phyloP scores from a whole-genome alignment of 208 protist species.

The Trypanosoma caninum region DNA sequence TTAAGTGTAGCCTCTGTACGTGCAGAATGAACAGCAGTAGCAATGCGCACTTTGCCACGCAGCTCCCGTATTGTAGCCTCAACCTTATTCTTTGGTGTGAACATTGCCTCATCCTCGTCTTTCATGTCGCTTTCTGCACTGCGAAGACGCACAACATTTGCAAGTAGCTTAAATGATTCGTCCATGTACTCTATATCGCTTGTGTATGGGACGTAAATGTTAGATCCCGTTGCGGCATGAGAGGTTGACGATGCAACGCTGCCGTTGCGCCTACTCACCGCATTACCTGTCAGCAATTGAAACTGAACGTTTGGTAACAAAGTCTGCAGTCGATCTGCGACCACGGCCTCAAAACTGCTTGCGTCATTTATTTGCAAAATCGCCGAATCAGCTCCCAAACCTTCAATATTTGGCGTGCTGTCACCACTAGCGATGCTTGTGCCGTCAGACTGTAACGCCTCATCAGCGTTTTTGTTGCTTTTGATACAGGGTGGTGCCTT shows the following conservation, averaged over 20 bases:
- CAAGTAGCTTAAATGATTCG: conserved; percentile 83
- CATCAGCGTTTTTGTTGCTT: background rate
- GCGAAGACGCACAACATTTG: conserved; percentile 79
- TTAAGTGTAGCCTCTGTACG: conserved; percentile 68
- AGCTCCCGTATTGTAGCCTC: conserved; percentile 83
- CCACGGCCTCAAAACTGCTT: background rate
- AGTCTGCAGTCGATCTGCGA: conserved; percentile 1
- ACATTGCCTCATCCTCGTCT: conserved; percentile 78
- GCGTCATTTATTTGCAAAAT: conserved; percentile 9
- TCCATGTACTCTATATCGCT: conserved; percentile 92
- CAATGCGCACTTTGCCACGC: conserved; percentile 74
- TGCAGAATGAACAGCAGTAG: conserved; percentile 47
- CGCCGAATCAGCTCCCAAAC: conserved; percentile 6
- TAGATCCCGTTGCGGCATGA: background rate
- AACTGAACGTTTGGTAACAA: background rate
- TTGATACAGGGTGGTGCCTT: background rate
- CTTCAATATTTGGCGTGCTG: conserved; percentile 5
- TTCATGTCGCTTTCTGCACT: conserved; percentile 89
- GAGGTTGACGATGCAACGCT: conserved; percentile 10
- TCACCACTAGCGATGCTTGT: conserved; percentile 1
- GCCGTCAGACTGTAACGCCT: too few relatives aligned
- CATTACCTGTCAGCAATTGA: background rate
- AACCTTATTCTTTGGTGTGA: conserved; percentile 70
- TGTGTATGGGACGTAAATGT: conserved; percentile 52
- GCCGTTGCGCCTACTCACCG: background rate